Evolutionary conservation across 108 stramenopile species (phyloP).

Genomic region (Skeletonema grethae): DNA sequence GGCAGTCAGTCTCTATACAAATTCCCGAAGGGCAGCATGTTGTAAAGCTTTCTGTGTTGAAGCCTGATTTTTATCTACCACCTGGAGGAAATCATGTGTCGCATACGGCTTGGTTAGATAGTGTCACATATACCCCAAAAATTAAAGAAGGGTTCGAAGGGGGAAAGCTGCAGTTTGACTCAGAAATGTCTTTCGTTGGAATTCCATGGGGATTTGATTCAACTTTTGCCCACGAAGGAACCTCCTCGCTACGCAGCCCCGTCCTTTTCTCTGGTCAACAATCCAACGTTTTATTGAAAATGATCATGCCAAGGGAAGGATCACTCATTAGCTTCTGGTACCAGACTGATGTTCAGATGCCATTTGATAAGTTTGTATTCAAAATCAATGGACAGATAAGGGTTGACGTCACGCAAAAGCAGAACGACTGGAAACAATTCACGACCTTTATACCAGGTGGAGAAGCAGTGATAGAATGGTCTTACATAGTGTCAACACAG

Average conservation of each 20-base stretch:
- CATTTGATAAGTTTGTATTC: slow-evolving; percentile 13
- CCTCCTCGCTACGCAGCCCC: slow-evolving; percentile 10
- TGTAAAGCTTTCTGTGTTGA: slow-evolving; percentile 20
- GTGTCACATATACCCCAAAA: slow-evolving; percentile 18
- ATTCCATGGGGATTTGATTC: slow-evolving; percentile 17
- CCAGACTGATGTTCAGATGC: neutral
- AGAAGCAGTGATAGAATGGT: slow-evolving; percentile 12
- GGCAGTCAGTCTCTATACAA: slow-evolving; percentile 1
- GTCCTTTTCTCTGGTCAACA: slow-evolving; percentile 6
- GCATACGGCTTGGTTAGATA: slow-evolving; percentile 18
- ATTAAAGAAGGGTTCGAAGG: slow-evolving; percentile 23
- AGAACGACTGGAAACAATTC: slow-evolving; percentile 7
- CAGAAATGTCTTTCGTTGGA: neutral
- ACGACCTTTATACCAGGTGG: slow-evolving; percentile 8
- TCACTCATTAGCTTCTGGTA: slow-evolving; percentile 23
- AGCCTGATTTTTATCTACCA: neutral
- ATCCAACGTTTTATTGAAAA: slow-evolving; percentile 10
- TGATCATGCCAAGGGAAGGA: slow-evolving; percentile 9
- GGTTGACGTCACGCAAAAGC: neutral
- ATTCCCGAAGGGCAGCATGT: slow-evolving; percentile 29
- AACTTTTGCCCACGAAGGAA: slow-evolving; percentile 8
- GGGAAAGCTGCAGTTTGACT: slow-evolving; percentile 3
- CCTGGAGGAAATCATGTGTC: neutral
- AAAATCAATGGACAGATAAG: slow-evolving; percentile 14
- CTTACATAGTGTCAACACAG: neutral